phyloP scores from a whole-genome alignment of 257 asterid genomes.

The Capsicum rhomboideum region DNA sequence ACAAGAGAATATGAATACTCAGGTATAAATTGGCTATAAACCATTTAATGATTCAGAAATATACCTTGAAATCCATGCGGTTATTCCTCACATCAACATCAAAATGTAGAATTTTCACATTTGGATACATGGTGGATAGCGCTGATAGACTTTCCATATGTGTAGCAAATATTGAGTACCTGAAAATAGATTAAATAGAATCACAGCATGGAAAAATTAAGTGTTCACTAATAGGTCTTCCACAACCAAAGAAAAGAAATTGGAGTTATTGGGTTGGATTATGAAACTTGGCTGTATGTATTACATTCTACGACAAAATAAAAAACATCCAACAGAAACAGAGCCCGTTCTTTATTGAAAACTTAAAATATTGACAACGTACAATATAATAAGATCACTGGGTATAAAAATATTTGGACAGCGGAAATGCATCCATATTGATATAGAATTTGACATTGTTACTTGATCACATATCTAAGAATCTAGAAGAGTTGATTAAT shows the following conservation, averaged over 20 bases:
- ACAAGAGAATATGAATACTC: not conserved
- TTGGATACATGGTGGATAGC: constrained; percentile 77
- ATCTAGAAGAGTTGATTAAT: not conserved
- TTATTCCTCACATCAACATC: constrained; percentile 70
- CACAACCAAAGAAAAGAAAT: not conserved
- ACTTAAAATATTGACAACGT: not conserved
- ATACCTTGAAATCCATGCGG: constrained; percentile 93
- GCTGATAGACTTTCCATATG: constrained; percentile 92
- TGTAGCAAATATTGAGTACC: constrained; percentile 91
- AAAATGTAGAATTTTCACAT: constrained; percentile 84
- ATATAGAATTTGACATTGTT: not conserved
- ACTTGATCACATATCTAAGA: not conserved
- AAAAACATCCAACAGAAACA: not conserved
- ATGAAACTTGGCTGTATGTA: not conserved
- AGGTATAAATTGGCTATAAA: not conserved
- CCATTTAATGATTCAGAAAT: not conserved
- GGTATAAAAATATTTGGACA: not conserved
- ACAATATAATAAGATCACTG: not conserved
- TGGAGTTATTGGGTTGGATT: not conserved
- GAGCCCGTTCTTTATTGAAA: not conserved
- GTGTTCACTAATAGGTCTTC: not conserved
- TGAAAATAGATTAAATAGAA: constrained; percentile 13
- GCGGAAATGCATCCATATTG: not conserved
- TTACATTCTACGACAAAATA: not conserved
- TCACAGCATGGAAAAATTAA: constrained; percentile 2